phyloP scores from a whole-genome alignment of 176 grass and related monocot species.

The Oryza nivara region DNA sequence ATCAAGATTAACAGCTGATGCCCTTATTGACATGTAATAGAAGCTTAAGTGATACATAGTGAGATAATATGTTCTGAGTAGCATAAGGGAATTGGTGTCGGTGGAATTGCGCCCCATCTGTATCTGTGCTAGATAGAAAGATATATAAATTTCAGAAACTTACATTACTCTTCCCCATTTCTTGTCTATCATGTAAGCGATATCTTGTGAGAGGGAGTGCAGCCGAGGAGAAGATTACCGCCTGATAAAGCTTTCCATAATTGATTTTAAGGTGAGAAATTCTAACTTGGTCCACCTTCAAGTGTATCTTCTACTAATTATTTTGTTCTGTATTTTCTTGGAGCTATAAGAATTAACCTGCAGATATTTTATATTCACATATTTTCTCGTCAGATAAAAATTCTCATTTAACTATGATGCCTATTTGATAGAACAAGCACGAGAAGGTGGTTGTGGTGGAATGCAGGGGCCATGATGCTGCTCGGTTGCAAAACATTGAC shows the following conservation, averaged over 20 bases:
- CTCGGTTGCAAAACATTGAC: slow-evolving; percentile 80
- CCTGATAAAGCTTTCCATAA: slow-evolving; percentile 86
- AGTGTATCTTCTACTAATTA: slow-evolving; percentile 6
- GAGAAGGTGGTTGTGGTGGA: slow-evolving; percentile 80
- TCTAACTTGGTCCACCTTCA: slow-evolving; percentile 1
- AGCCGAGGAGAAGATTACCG: slow-evolving; percentile 95
- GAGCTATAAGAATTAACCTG: background rate
- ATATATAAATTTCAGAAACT: slow-evolving; percentile 22
- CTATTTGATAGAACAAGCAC: slow-evolving; percentile 68
- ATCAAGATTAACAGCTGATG: background rate
- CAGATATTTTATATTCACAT: background rate
- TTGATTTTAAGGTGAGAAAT: slow-evolving; percentile 83
- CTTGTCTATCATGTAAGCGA: slow-evolving; percentile 59
- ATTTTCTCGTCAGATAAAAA: background rate
- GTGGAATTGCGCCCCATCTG: background rate
- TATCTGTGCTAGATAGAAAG: background rate
- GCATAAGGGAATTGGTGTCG: background rate
- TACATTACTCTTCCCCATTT: slow-evolving; percentile 2
- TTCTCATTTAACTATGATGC: slow-evolving; percentile 16
- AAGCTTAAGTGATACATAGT: background rate
- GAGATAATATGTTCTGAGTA: background rate
- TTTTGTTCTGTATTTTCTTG: slow-evolving; percentile 9
- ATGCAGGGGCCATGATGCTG: slow-evolving; percentile 97
- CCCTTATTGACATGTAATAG: background rate
- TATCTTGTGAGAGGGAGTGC: slow-evolving; percentile 95